Evolutionary conservation across 257 asterid genomes (phyloP).

Genomic region (Capsicum chinense): DNA sequence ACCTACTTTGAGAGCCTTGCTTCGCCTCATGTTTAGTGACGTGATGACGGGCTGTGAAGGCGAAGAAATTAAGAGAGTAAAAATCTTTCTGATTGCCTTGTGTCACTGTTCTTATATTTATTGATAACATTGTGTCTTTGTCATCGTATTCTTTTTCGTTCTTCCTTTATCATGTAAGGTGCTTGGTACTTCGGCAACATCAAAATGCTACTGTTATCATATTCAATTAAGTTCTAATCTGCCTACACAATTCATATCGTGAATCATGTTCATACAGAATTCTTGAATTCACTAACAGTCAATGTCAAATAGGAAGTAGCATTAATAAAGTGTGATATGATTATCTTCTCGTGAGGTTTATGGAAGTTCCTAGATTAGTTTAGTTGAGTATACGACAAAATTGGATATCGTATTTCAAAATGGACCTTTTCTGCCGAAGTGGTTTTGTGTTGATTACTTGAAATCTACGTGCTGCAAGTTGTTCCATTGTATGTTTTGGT

Average conservation of each 20-base stretch:
- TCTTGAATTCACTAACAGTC: not conserved
- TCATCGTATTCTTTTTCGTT: not conserved
- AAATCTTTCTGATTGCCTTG: too few species aligned
- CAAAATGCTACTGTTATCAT: not conserved
- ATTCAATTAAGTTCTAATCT: not conserved
- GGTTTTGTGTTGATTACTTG: not conserved
- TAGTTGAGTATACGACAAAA: not conserved
- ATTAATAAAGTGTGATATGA: not conserved
- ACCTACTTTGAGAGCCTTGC: constrained; percentile 41
- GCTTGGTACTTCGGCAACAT: not conserved
- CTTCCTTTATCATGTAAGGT: not conserved
- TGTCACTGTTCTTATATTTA: not conserved
- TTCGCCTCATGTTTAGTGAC: constrained; percentile 29
- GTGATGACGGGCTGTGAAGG: not conserved
- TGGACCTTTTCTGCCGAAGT: not conserved
- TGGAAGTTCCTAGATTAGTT: not conserved
- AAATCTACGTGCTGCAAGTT: constrained; percentile 8
- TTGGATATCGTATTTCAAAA: not conserved
- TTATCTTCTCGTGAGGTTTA: not conserved
- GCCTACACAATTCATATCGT: not conserved
- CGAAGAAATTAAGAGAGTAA: too few species aligned
- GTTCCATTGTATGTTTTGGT: not conserved
- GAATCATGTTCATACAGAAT: constrained; percentile 5
- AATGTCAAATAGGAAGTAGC: constrained; percentile 6
- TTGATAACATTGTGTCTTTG: not conserved